Conservation (phyloP, 805 yeast genomes). For the Dipodascus geniculatus region DNA sequence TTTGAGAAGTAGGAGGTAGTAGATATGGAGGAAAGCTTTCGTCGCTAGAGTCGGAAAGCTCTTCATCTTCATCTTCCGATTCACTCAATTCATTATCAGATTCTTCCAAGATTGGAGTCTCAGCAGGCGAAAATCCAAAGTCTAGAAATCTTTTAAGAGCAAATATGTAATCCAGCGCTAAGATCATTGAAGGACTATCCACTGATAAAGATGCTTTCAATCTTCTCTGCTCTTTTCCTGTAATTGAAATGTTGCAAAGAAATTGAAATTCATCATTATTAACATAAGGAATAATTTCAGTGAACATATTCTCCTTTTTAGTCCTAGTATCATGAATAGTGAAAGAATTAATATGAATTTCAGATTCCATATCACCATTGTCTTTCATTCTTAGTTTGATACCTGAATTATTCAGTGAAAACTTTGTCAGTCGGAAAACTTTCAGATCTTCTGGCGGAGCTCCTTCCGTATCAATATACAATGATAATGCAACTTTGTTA, state of each 20-base stretch:
- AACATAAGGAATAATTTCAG: conserved; percentile 67
- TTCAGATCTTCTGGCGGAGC: conserved; percentile 19
- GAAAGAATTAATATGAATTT: conserved; percentile 57
- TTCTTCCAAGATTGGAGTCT: conserved; percentile 9
- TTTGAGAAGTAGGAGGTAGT: neutral
- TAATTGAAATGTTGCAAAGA: conserved; percentile 39
- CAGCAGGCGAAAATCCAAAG: conserved; percentile 29
- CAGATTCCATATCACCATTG: conserved; percentile 46
- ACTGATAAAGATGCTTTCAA: conserved; percentile 38
- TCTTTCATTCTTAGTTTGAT: conserved; percentile 39
- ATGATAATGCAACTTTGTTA: conserved; percentile 51
- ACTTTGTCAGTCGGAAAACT: conserved; percentile 33
- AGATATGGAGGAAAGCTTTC: neutral
- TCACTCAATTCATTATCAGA: conserved; percentile 10
- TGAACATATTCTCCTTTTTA: conserved; percentile 53
- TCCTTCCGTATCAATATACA: conserved; percentile 20
- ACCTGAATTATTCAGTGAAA: conserved; percentile 50
- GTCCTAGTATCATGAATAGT: conserved; percentile 65
- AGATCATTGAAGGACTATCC: conserved; percentile 67
- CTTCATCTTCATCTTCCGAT: conserved; percentile 8
- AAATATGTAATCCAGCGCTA: conserved; percentile 79
- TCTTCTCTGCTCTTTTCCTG: conserved; percentile 26
- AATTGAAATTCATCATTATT: conserved; percentile 60
- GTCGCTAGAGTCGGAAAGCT: conserved; percentile 1
- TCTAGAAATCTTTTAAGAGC: conserved; percentile 59